Percentiles rank a stretch among this genome's conserved stretches.
These are phyloP conservation scores for Claviceps fusiformis DNA, from an alignment of 2,329 filamentous ascomycete species.

Conservation along the genomic window DNA sequence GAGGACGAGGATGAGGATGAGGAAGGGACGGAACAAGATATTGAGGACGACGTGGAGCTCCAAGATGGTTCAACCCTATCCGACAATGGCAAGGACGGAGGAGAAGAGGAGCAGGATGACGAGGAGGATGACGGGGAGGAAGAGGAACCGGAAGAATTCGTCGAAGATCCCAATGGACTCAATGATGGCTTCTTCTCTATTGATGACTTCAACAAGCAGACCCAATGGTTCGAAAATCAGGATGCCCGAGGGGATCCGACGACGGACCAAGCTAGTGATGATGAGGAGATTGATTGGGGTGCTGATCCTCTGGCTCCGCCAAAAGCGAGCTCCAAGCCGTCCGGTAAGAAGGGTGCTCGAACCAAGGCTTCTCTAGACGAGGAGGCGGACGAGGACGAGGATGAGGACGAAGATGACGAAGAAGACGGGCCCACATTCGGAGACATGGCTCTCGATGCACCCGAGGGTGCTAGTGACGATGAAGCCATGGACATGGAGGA, in stretches of 20 bases:
- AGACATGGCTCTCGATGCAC: slow-evolving; percentile 59
- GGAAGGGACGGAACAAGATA: slow-evolving; percentile 8
- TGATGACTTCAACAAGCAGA: slow-evolving; percentile 91
- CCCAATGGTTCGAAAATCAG: slow-evolving; percentile 76
- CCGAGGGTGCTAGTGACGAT: slow-evolving; percentile 54
- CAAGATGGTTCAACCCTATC: slow-evolving; percentile 22
- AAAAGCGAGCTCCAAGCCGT: slow-evolving; percentile 14
- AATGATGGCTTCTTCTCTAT: slow-evolving; percentile 98
- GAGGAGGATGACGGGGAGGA: slow-evolving; percentile 15
- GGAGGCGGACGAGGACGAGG: slow-evolving; percentile 17
- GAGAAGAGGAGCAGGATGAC: slow-evolving; percentile 15
- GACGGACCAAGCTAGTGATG: slow-evolving; percentile 62
- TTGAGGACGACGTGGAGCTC: slow-evolving; percentile 18
- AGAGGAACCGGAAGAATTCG: slow-evolving; percentile 28
- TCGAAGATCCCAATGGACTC: slow-evolving; percentile 59
- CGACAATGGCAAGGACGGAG: slow-evolving; percentile 22
- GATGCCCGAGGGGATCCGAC: slow-evolving; percentile 66
- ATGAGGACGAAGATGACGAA: slow-evolving; percentile 54
- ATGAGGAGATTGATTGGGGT: slow-evolving; percentile 82
- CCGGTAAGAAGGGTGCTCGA: slow-evolving; percentile 17
- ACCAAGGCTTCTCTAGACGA: slow-evolving; percentile 21
- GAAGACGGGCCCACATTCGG: slow-evolving; percentile 74
- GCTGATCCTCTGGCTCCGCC: slow-evolving; percentile 50
- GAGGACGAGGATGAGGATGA: slow-evolving; percentile 22
- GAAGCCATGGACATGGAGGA: slow-evolving; percentile 41